Evolutionary conservation across 192 early-diverging fungal species (phyloP).

Genomic region (Coemansia aciculifera): DNA sequence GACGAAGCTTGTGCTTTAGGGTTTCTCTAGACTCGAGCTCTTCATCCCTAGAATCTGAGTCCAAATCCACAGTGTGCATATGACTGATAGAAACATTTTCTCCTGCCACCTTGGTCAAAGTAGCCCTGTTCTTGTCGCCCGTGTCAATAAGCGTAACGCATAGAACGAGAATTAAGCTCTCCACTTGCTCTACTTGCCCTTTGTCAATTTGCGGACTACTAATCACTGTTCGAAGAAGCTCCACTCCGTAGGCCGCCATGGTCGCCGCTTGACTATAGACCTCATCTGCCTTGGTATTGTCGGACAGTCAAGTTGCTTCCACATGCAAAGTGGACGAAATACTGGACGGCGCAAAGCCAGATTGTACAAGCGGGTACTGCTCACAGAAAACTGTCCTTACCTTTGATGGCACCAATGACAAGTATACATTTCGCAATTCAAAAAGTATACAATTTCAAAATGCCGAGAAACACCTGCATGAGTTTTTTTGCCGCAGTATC

Average conservation of each 20-base stretch:
- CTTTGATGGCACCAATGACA: too few relatives aligned
- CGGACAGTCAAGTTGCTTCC: too few relatives aligned
- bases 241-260: background rate
- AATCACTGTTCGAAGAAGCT: background rate
- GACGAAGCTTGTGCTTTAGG: too few relatives aligned
- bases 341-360: too few relatives aligned
- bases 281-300: background rate
- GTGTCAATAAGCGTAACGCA: background rate
- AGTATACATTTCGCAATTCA: too few relatives aligned
- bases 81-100: background rate
- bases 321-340: too few relatives aligned
- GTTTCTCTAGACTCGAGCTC: background rate
- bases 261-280: background rate
- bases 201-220: background rate
- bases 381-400: too few relatives aligned
- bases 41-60: background rate
- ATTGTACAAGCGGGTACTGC: too few relatives aligned
- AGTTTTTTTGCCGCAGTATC: too few relatives aligned
- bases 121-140: background rate
- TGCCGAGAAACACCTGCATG: too few relatives aligned
- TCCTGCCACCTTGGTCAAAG: background rate
- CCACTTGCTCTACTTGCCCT: background rate
- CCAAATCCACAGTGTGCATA: background rate
- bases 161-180: background rate
- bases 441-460: too few relatives aligned